These are phyloP conservation scores for Pulveroboletus ravenelii DNA, from an alignment of 768 basidiomycete species.

Conservation along the genomic window DNA sequence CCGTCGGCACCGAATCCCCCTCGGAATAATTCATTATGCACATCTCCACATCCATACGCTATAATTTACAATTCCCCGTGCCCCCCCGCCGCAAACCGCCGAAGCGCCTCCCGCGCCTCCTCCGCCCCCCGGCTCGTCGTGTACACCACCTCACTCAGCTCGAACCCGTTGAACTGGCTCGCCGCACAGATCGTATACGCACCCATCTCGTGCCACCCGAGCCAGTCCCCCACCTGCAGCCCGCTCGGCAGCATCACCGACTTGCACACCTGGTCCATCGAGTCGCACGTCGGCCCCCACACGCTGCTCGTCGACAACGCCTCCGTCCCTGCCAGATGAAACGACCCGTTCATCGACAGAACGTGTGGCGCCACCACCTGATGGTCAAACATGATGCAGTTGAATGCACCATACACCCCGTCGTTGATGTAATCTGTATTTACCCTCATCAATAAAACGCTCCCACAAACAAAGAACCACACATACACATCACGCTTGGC, in stretches of 20 bases:
- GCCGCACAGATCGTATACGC: slow-evolving; percentile 99
- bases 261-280: slow-evolving; percentile 86
- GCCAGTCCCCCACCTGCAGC: slow-evolving; percentile 92
- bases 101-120: slow-evolving; percentile 51
- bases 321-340: slow-evolving; percentile 38
- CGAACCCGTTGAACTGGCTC: slow-evolving; percentile 92
- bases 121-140: slow-evolving; percentile 57
- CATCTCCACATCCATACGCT: slow-evolving; percentile 4
- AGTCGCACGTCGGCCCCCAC: slow-evolving; percentile 99
- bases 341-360: slow-evolving; percentile 63
- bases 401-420: slow-evolving; percentile 96
- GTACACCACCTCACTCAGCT: slow-evolving; percentile 74
- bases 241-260: slow-evolving; percentile 56
- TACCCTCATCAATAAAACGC: slow-evolving; percentile 1
- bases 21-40: slow-evolving; percentile 12
- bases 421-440: slow-evolving; percentile 95
- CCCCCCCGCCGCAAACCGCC: slow-evolving; percentile 43
- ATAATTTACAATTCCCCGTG: slow-evolving; percentile 30
- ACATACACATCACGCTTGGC: slow-evolving; percentile 87
- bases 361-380: slow-evolving; percentile 85
- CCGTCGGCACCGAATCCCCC: slow-evolving; percentile 9
- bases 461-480: slow-evolving; percentile 22
- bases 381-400: slow-evolving; percentile 97
- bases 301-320: slow-evolving; percentile 59
- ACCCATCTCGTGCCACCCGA: slow-evolving; percentile 97